Percentiles rank a stretch among this genome's conserved stretches.
These are phyloP conservation scores for Vitis vinifera DNA, from an alignment of 164 flowering plant species.

Conservation along the genomic window ASM3070453v1 NC_081811.1:9791501-9792000, in stretches of 20 bases:
- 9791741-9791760: neutral
- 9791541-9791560: neutral
- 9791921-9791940: neutral
- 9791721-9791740: neutral
- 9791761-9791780: neutral
- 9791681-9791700: neutral
- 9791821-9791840: neutral
- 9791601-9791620: slow-evolving; percentile 1
- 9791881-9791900: neutral
- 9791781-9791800: neutral
- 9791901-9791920: neutral
- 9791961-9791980: neutral
- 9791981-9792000: neutral
- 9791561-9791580: neutral
- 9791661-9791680: neutral
- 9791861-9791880: neutral
- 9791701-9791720: neutral
- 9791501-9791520: too few species aligned
- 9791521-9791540: neutral
- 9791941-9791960: neutral
- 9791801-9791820: neutral
- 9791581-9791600: neutral
- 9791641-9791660: neutral
- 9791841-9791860: neutral
- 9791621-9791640: neutral